Evolutionary conservation across 768 basidiomycete genomes (phyloP).

Genomic region (Sarcodon aspratus): DNA sequence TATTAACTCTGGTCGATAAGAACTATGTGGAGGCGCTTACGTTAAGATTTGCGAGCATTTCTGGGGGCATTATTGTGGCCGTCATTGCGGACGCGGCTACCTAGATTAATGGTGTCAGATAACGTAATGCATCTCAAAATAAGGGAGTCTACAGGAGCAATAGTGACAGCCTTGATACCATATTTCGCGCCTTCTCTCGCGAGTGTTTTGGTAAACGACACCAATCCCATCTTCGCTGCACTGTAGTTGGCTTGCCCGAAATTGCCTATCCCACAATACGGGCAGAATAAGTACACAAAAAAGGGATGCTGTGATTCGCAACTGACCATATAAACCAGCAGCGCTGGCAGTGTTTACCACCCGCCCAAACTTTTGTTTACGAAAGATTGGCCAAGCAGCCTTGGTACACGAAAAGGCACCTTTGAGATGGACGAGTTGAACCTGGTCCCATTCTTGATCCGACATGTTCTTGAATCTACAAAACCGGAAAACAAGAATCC

Average conservation of each 20-base stretch:
- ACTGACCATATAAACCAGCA: conserved; percentile 78
- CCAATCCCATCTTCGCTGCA: conserved; percentile 93
- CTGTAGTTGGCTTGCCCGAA: conserved; percentile 98
- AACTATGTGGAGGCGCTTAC: conserved; percentile 20
- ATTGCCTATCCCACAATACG: conserved; percentile 44
- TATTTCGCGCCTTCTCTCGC: conserved; percentile 90
- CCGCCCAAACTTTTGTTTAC: conserved; percentile 90
- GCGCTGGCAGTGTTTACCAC: conserved; percentile 93
- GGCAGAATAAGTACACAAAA: neutral
- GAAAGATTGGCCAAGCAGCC: conserved; percentile 93
- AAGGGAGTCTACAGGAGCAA: conserved; percentile 65
- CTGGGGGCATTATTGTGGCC: conserved; percentile 88
- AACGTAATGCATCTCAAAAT: neutral
- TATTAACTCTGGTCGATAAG: neutral
- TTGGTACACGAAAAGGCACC: conserved; percentile 89
- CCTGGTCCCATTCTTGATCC: conserved; percentile 87
- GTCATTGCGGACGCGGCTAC: conserved; percentile 97
- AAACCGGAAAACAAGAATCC: neutral
- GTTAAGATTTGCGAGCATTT: conserved; percentile 82
- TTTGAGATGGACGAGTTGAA: conserved; percentile 85
- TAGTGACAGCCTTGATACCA: conserved; percentile 73
- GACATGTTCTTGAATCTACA: conserved; percentile 93
- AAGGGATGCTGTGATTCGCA: neutral
- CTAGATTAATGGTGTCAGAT: conserved; percentile 23
- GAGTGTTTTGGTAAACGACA: conserved; percentile 87